phyloP scores from a whole-genome alignment of 1,284 basidiomycete genomes.

The Ceraceosorus guamensis region DNA sequence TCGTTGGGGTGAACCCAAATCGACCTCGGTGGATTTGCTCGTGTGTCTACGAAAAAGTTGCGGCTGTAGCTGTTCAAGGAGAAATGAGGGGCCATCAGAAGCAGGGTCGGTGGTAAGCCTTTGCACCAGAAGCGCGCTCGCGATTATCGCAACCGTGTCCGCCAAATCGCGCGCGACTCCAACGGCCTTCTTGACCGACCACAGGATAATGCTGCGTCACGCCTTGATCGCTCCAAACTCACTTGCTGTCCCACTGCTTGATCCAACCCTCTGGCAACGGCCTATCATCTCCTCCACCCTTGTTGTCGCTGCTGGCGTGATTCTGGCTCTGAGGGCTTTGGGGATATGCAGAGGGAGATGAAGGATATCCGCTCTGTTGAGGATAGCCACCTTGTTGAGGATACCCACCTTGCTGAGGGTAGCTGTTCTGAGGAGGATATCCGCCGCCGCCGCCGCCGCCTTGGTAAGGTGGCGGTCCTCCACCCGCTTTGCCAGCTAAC shows the following conservation, averaged over 20 bases:
- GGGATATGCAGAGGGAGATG: background rate
- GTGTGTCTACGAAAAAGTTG: slow-evolving; percentile 44
- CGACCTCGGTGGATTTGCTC: slow-evolving; percentile 39
- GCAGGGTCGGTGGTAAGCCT: background rate
- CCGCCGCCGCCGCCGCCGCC: slow-evolving; percentile 12
- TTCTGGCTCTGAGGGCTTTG: background rate
- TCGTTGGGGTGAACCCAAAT: slow-evolving; percentile 48
- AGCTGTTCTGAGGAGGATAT: slow-evolving; percentile 13
- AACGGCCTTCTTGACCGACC: too few relatives aligned
- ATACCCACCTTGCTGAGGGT: slow-evolving; percentile 5
- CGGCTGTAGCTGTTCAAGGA: slow-evolving; percentile 18
- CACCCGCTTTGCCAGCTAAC: slow-evolving; percentile 28
- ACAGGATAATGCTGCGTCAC: background rate
- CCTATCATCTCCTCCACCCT: slow-evolving; percentile 1
- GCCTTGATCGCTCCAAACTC: slow-evolving; percentile 1
- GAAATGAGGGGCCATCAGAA: background rate
- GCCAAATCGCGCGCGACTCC: too few relatives aligned
- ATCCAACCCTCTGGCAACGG: slow-evolving; percentile 39
- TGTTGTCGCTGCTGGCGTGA: background rate
- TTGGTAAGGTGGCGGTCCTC: slow-evolving; percentile 11
- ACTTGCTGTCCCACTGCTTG: slow-evolving; percentile 35
- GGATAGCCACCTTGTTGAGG: slow-evolving; percentile 7
- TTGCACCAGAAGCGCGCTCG: too few relatives aligned
- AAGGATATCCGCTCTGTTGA: slow-evolving; percentile 2
- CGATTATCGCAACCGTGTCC: too few relatives aligned